Base-by-base conservation (phyloP, 1,139 yeast genomes). In the Lodderomyces metapsilosis region DNA sequence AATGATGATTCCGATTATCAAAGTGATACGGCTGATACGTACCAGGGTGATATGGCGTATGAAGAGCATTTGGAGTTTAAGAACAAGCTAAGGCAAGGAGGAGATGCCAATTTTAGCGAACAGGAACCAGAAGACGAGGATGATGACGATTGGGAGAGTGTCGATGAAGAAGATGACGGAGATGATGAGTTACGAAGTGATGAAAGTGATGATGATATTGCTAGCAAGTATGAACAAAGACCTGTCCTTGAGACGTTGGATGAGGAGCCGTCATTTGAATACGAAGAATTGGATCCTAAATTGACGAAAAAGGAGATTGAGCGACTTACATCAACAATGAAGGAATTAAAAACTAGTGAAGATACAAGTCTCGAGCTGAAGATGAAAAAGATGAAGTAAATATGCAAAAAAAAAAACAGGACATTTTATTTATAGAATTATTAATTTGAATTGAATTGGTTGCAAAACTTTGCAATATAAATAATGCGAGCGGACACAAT, bases 1-100 rank as follows among this genome's bases (percentile, higher is more conserved):
- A 17, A 56, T 38, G 52, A 58, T 43, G 62, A 58, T 9, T 51
- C 54, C 13, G 59, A 58, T 13, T 50, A 55, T 12, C 39, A 40
- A n/a, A 21, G 25, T 23, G 57, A 55, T 16, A 42, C 38, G 8
- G 49, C 50, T n/a, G 50, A 44, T 15, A 46, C 35, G 8, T 51
- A 48, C 25, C 61, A 57, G n/a, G 56, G 58, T 7, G 46, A 50
- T 34, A 52, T 53, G 36, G 51, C 46, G 3, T 50, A 42, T 34
- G 52, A 42, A 8, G 51, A 47, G 21, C 48, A 48, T 36, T 15
- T 42, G 13, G 43, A 45, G 17, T 48, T 45, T 11, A 47, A 41
- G 24, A 44, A 39, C 20, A 38, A 42, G n/a, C 23, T 46, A 22
- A 38, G 42, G 33, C 37, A 42, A 39, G 34, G 40, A 36, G 43